Base-by-base conservation (phyloP, 2,329 filamentous ascomycete species). In the Colletotrichum musicola region DNA sequence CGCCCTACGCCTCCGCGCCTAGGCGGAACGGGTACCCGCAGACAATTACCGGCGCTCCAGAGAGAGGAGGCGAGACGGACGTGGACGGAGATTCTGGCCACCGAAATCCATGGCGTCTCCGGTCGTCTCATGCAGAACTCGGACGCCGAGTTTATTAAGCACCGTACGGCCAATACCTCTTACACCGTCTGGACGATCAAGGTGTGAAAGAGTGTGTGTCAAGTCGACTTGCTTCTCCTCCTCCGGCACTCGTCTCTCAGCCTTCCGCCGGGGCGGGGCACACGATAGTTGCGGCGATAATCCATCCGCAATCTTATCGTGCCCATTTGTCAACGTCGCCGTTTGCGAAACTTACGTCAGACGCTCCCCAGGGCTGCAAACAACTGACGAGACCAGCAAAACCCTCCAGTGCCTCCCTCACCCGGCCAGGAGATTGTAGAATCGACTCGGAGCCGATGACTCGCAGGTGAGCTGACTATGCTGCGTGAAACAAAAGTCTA, bases 1-100 rank as follows among this genome's bases (percentile, higher is more conserved):
- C 10, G 18, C 12, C 30, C 13, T 27, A 40, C 30, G 14, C 22
- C 50, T 62, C 59, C 13, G 30, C 4, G 30, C 30, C 6, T 10
- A 50, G 51, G 59, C 59, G 59, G 59, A 35, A 47, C 49, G 13
- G 22, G 59, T 62, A 54, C 59, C 59, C 49, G 59, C 25, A 6
- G 2, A 4, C 38, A 54, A 46, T 62, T 30, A 50, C 57, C 18
- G 6, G n/a, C 30, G 16, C 27, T n/a, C 4, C 30, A 14, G 40
- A 38, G 18, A 51, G 46, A 30, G 4, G n/a, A 50, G n/a, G 30
- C 14, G 20, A 50, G 44, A 35, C 30, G 57, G 20, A 38, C 14
- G 44, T 38, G n/a, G 46, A 14, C 18, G n/a, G 46, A 46, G 61
- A 27, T 42, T 35, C 46, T 22, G 38, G 46, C 35, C 42, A 20